Conservation (phyloP, 345 rosid species). For the Sapria himalayana region DNA sequence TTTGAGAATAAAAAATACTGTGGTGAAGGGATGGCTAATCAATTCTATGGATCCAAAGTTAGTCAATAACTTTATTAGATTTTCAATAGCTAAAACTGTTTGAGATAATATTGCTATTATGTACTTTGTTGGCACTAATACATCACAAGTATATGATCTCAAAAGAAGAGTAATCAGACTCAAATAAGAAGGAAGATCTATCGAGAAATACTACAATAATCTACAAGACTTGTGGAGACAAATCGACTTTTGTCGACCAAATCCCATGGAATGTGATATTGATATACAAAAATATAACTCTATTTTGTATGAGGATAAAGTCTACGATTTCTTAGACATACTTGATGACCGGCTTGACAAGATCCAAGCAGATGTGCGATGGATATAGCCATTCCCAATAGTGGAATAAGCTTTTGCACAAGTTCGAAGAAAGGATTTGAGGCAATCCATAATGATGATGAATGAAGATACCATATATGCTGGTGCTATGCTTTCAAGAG, state of each 20-base stretch:
- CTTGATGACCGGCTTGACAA: not conserved
- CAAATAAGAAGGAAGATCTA: not conserved
- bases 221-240: not conserved
- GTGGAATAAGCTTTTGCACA: not conserved
- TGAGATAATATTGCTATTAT: not conserved
- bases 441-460: not conserved
- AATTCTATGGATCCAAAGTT: no score
- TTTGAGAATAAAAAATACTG: not conserved
- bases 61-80: not conserved
- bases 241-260: not conserved
- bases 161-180: not conserved
- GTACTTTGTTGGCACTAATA: no score
- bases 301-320: not conserved
- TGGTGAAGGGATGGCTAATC: not conserved
- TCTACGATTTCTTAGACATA: not conserved
- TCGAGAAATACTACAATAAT: not conserved
- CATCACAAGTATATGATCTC: slow-evolving; percentile 4
- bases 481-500: not conserved
- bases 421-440: not conserved
- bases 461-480: not conserved
- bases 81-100: not conserved
- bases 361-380: not conserved
- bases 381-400: not conserved
- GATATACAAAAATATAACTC: slow-evolving; percentile 1
- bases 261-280: not conserved